Evolutionary conservation across 1,284 basidiomycete species (phyloP), one percentile per base, ranked within the genome.

Genomic region (Ceratobasidium sp.): DNA sequence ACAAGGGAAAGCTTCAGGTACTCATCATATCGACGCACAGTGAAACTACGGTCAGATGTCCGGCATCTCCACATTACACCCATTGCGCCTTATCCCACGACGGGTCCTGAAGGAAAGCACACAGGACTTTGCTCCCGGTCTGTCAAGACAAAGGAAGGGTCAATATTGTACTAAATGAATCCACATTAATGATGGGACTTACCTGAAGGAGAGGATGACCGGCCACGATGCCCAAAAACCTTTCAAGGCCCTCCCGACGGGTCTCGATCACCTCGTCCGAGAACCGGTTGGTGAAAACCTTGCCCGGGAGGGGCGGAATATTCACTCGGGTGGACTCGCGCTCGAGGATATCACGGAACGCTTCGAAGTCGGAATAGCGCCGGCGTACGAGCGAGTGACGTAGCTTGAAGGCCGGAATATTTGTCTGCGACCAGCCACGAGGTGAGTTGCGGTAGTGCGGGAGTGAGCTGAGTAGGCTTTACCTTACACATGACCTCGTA

Each of bases 401-500:
- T 71, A 98, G 87, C 82, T 98, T 98, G 88, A 99, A 99, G 0
- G 97, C 98, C 37, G 97, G 98, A 79, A 99, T 99, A 83, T 99
- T 99, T 78, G 97, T 99, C 92, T 98, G 78, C 14, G 19, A 22
- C 29, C 27, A 14, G 39, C 43, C 62, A 27, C 29, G 54, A 51
- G 11, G 41, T 72, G n/a, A 49, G 69, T 54, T 24, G 56, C 27
- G 41, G 49, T 24, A 72, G 6, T 11, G 1, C 31, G 14, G 51
- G 11, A 48, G 27, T 24, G 29, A n/a, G 39, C 19, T 39, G 16
- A 24, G n/a, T 49, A 14, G 48, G n/a, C 82, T 87, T 75, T 77
- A 94, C 96, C 89, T 96, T 95, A 87, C 96, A 98, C 68, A 98
- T 92, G 77, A 99, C 92, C 84, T 99, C 97, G 81, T 99, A 99